phyloP scores from a whole-genome alignment of 1,139 yeast species.

The Hemisphaericaspora lyxosophila region DNA sequence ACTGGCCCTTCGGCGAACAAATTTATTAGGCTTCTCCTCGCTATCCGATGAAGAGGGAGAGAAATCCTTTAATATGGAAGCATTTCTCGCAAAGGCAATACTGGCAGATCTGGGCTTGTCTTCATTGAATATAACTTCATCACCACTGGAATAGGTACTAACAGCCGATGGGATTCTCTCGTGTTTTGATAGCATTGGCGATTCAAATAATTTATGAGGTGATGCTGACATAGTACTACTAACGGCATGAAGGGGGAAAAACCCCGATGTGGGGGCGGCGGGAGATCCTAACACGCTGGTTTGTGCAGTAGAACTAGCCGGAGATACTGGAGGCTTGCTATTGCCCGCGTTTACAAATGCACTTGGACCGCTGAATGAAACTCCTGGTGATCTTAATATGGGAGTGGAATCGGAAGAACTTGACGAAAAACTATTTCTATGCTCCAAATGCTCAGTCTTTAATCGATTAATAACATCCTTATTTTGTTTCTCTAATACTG shows the following conservation, averaged over 20 bases:
- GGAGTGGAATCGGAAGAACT: constrained; percentile 46
- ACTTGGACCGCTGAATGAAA: constrained; percentile 27
- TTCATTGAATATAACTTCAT: constrained; percentile 21
- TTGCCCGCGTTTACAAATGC: constrained; percentile 13
- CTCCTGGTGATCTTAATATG: constrained; percentile 36
- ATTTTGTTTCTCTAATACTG: constrained; percentile 90
- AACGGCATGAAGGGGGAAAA: constrained; percentile 1
- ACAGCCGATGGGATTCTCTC: constrained; percentile 37
- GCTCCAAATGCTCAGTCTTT: constrained; percentile 76
- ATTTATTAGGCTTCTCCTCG: constrained; percentile 59
- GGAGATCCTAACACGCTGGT: constrained; percentile 14
- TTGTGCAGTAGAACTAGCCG: constrained; percentile 19
- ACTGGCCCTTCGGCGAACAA: constrained; percentile 57
- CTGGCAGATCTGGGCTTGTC: constrained; percentile 5
- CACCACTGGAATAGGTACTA: constrained; percentile 39
- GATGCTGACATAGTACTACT: constrained; percentile 26
- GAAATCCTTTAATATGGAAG: constrained; percentile 18
- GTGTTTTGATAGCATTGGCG: constrained; percentile 27
- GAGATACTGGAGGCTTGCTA: constrained; percentile 41
- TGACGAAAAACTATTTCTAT: constrained; percentile 40
- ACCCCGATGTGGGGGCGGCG: constrained; percentile 7
- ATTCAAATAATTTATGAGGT: constrained; percentile 24
- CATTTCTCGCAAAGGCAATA: constrained; percentile 1
- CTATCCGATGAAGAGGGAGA: constrained; percentile 72
- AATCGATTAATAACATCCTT: constrained; percentile 87